Conservation (phyloP, 176 grass and related monocot species). For the Hordeum vulgare region MorexV3_pseudomolecules_assembly NC_058518.1:494297305-494297804, state of each 20-base stretch:
- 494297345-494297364: slow-evolving; percentile 92
- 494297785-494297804: too few relatives aligned
- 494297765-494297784: too few relatives aligned
- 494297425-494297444: slow-evolving; percentile 66
- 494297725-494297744: too few relatives aligned
- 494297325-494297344: slow-evolving; percentile 77
- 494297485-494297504: not conserved
- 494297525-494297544: not conserved
- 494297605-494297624: not conserved
- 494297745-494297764: too few relatives aligned
- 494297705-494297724: too few relatives aligned
- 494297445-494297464: slow-evolving; percentile 73
- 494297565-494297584: not conserved
- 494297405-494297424: slow-evolving; percentile 80
- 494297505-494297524: not conserved
- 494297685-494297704: too few relatives aligned
- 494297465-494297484: not conserved
- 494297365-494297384: slow-evolving; percentile 66
- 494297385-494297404: slow-evolving; percentile 71
- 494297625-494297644: not conserved
- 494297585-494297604: not conserved
- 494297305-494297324: slow-evolving; percentile 82
- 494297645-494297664: not conserved
- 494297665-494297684: not conserved
- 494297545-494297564: not conserved